Base-by-base conservation (phyloP, 768 basidiomycete species). In the Trametes elegans region DNA sequence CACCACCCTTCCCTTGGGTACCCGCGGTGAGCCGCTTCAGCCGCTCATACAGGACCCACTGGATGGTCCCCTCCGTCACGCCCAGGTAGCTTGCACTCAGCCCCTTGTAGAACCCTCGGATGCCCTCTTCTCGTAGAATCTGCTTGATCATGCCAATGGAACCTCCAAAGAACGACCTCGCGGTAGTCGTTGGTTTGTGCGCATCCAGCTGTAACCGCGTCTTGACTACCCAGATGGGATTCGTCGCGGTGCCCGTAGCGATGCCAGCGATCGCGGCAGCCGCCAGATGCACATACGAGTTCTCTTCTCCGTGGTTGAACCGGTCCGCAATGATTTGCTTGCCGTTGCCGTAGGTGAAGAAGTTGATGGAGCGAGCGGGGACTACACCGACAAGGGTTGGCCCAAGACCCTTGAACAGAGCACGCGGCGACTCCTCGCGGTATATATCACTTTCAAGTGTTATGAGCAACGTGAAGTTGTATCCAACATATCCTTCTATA, bases 211-310 rank as follows among this genome's bases (percentile, higher is more conserved):
- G 97, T 49, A 99, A 65, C 7, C 96, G 86, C 39, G 97, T 99
- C 71, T 98, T 99, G 57, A 99, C 93, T 42, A 99, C 97, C 97
- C 97, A 99, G 23, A 99, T 96, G 0, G 97, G 97, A 69, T 99
- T 99, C 19, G 97, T 98, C 10, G 84, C 92, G 0, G 92, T 87
- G 5, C 94, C 83, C 0, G 97, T 99, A 28, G 78, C 76, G 60
- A 98, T 75, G 0, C 96, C 95, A 1, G 96, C 96, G 9, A 85
- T 66, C 0, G 91, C 88, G 1, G 95, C 97, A 0, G 96, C 90
- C 1, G 76, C 58, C 21, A 98, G 84, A 69, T 98, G 95, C 0
- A 99, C 87, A 58, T 79, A 83, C 0, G 88, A 77, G 70, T 90
- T 95, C 70, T 98, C 93, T 57, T 82, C 63, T 23, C 93, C 77